Percentiles rank a stretch among this genome's conserved stretches.
Evolutionary conservation across 2,329 filamentous ascomycete genomes (phyloP).

Genomic region (Monilinia polystroma): DNA sequence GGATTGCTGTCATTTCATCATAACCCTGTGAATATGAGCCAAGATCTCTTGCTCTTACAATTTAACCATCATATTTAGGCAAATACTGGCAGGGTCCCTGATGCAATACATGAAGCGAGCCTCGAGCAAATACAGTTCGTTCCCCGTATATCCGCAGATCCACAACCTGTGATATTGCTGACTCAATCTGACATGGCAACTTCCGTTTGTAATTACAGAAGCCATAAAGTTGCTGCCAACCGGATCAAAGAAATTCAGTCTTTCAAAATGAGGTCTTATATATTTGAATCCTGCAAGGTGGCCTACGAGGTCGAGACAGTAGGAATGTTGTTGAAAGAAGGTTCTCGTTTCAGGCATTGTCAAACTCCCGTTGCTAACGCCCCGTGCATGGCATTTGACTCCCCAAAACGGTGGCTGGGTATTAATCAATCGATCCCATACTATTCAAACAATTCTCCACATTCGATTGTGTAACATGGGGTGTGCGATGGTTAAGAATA

Average conservation of each 20-base stretch:
- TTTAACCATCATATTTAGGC: too few relatives aligned
- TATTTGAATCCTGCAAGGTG: neutral
- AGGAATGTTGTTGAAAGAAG: neutral
- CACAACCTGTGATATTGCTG: neutral
- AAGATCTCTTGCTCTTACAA: neutral
- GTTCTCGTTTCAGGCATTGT: neutral
- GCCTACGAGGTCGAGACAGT: neutral
- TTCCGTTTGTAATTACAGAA: neutral
- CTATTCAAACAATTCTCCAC: neutral
- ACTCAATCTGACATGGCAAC: slow-evolving; percentile 5
- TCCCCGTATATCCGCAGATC: neutral
- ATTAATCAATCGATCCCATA: neutral
- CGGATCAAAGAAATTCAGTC: neutral
- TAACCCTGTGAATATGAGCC: neutral
- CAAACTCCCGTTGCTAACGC: neutral
- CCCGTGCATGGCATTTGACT: neutral
- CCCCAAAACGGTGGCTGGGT: neutral
- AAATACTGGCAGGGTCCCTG: neutral
- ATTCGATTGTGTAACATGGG: neutral
- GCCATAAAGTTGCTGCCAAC: neutral
- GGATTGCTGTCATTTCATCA: neutral
- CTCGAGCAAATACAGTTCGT: too few relatives aligned
- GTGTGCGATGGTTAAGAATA: neutral
- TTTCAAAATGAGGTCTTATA: neutral
- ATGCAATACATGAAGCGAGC: too few relatives aligned